Percentiles rank a stretch among this genome's conserved stretches.
phyloP scores from a whole-genome alignment of 1,284 basidiomycete genomes.

The Dichomitus squalens region DNA sequence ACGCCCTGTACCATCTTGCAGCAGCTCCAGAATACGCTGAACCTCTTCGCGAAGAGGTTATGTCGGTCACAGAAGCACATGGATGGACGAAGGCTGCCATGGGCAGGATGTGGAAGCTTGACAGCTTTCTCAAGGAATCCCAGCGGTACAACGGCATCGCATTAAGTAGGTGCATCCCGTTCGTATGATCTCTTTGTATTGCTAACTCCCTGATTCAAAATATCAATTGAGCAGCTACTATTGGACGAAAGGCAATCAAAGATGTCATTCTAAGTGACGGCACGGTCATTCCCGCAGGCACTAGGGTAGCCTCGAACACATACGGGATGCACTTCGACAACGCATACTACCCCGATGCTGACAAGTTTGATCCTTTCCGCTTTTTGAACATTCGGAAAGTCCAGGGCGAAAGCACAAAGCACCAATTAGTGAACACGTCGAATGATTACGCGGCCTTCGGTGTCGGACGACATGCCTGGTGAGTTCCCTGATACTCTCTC shows the following conservation, averaged over 20 bases:
- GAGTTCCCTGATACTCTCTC: background rate
- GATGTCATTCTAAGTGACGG: conserved; percentile 46
- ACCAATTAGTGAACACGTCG: conserved; percentile 30
- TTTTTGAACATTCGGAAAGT: conserved; percentile 15
- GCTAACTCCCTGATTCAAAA: background rate
- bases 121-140: conserved; percentile 55
- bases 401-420: conserved; percentile 23
- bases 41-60: conserved; percentile 44
- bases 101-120: conserved; percentile 48
- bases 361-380: conserved; percentile 10
- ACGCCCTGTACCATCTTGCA: conserved; percentile 44
- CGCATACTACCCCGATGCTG: conserved; percentile 6
- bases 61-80: conserved; percentile 25
- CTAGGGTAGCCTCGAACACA: background rate
- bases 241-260: conserved; percentile 38
- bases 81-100: conserved; percentile 51
- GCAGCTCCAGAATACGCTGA: conserved; percentile 40
- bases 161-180: conserved; percentile 18
- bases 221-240: conserved; percentile 29
- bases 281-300: conserved; percentile 40
- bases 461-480: conserved; percentile 18
- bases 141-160: conserved; percentile 39
- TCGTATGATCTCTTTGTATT: too few species aligned
- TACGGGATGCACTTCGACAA: conserved; percentile 17
- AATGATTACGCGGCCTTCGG: conserved; percentile 31